Percentiles rank a stretch among this genome's conserved stretches.
Evolutionary conservation across 495 filamentous ascomycete genomes (phyloP).

Genomic region (Oleoguttula mirabilis): DNA sequence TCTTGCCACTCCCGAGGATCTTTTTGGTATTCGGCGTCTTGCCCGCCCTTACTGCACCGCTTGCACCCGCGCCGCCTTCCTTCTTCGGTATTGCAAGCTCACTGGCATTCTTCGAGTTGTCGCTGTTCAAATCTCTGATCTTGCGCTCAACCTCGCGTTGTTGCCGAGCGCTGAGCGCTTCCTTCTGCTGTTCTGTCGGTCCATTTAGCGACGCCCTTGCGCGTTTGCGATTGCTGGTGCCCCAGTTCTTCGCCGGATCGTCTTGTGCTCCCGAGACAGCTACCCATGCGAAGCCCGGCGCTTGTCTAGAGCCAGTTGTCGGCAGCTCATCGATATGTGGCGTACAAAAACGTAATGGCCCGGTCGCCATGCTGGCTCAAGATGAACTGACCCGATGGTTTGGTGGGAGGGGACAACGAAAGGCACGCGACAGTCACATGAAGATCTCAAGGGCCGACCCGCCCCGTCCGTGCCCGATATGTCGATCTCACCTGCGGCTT

Average conservation of each 20-base stretch:
- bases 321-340: slow-evolving; percentile 65
- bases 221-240: slow-evolving; percentile 52
- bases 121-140: slow-evolving; percentile 66
- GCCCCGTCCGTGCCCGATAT: neutral
- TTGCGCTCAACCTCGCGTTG: slow-evolving; percentile 64
- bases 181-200: slow-evolving; percentile 24
- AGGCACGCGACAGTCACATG: slow-evolving; percentile 6
- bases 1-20: slow-evolving; percentile 84
- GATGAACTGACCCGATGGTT: too few relatives aligned
- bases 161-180: slow-evolving; percentile 59
- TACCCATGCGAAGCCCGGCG: slow-evolving; percentile 83
- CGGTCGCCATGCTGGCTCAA: slow-evolving; percentile 15
- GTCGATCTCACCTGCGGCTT: too few relatives aligned
- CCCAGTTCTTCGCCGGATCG: slow-evolving; percentile 42
- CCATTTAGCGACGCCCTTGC: slow-evolving; percentile 25
- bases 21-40: slow-evolving; percentile 71
- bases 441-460: slow-evolving; percentile 1
- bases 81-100: slow-evolving; percentile 52
- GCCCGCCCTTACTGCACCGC: slow-evolving; percentile 26
- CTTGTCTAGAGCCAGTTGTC: slow-evolving; percentile 49
- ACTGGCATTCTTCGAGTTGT: slow-evolving; percentile 58
- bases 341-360: slow-evolving; percentile 33
- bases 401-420: too few relatives aligned
- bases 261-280: slow-evolving; percentile 49
- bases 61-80: slow-evolving; percentile 28